Evolutionary conservation across 1,139 yeast species (phyloP).

Genomic region (Sugiyamaella castrensis): DNA sequence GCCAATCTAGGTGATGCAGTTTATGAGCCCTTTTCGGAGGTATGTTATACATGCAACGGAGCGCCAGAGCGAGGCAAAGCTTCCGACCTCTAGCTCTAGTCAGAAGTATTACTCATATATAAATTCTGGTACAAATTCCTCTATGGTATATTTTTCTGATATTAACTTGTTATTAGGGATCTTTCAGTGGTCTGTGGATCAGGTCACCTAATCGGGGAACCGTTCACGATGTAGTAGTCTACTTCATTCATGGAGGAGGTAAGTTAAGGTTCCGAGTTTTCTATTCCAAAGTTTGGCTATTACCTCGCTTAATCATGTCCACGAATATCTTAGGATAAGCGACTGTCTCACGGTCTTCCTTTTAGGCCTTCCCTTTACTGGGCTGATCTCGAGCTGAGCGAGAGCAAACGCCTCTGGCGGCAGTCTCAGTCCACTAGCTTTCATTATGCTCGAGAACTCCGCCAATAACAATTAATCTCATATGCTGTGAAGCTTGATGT

Average conservation of each 20-base stretch:
- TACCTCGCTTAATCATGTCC: too few relatives aligned
- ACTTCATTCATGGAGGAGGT: slow-evolving; percentile 41
- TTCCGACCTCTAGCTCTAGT: too few relatives aligned
- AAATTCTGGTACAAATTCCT: neutral
- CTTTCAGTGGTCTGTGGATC: slow-evolving; percentile 39
- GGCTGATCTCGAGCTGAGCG: too few relatives aligned
- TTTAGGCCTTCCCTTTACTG: neutral
- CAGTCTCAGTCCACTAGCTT: neutral
- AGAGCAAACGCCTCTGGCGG: too few relatives aligned
- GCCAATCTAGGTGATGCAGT: slow-evolving; percentile 31
- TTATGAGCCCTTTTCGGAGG: slow-evolving; percentile 18
- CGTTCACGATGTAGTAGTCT: slow-evolving; percentile 38
- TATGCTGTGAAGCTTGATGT: too few relatives aligned
- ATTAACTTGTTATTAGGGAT: slow-evolving; percentile 15
- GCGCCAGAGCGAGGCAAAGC: too few relatives aligned
- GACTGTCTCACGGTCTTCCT: neutral
- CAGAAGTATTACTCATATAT: too few relatives aligned
- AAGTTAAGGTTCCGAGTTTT: slow-evolving; percentile 12
- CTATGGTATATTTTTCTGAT: neutral
- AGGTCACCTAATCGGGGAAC: slow-evolving; percentile 33
- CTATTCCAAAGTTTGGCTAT: too few relatives aligned
- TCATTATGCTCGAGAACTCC: too few relatives aligned
- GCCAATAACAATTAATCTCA: too few relatives aligned
- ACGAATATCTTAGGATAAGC: too few relatives aligned
- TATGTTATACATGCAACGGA: slow-evolving; percentile 8